Evolutionary conservation across 1,284 basidiomycete genomes (phyloP), one percentile per base, ranked within the genome.

Genomic region (Irpex sp.): DNA sequence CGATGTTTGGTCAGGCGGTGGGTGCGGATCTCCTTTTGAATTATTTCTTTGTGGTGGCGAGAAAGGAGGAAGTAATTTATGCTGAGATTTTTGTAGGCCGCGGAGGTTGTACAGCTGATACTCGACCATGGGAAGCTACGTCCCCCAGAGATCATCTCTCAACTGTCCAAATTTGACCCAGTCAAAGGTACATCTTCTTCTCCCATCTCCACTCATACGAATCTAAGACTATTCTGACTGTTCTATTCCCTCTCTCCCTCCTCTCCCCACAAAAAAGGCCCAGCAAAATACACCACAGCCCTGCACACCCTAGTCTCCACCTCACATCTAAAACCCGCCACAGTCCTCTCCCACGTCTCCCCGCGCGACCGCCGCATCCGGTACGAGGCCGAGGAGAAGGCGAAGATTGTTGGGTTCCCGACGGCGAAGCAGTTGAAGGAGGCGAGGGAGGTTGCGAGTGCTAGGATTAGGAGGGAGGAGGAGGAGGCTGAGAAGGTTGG

Each of bases 61-160:
- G n/a, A n/a, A n/a, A n/a, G n/a, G n/a, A n/a, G n/a, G n/a, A n/a
- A n/a, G n/a, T n/a, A n/a, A n/a, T n/a, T n/a, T 23, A 23, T 7
- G 5, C 6, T 33, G 28, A 33, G 28, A 5, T 33, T 33, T 33
- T 33, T 33, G 36, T 63, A 94, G 92, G 91, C 83, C 5, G 82
- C 85, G 53, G 84, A 89, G 60, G 84, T 96, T 61, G 78, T 96
- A 16, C 85, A 87, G 66, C 75, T 87, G 35, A 78, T 97, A 45
- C 77, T 96, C 58, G 84, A 94, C 68, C 90, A 94, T 69, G 95
- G 95, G 49, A 96, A 96, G 73, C 82, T 97, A 66, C 84, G 86
- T 57, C 82, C 88, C 7, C 85, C 84, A 67, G 88, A 93, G 63
- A 84, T 95, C 55, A 72, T 93, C 33, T 75, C 80, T 12, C 71